These are phyloP conservation scores for Clathrospora elynae DNA, from an alignment of 2,329 filamentous ascomycete genomes.

Conservation along the genomic window DNA sequence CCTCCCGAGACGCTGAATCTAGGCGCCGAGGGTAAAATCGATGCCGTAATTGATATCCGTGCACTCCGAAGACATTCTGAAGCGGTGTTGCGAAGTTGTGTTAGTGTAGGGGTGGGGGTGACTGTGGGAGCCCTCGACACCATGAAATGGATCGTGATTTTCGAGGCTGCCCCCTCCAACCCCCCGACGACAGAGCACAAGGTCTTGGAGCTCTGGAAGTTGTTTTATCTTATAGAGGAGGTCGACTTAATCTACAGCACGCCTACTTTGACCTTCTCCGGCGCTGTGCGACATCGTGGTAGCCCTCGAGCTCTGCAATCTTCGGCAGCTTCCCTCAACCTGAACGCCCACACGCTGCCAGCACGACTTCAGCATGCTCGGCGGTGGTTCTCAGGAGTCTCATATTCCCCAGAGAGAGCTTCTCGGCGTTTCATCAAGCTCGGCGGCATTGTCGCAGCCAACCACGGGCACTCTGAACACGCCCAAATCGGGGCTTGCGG, in stretches of 20 bases:
- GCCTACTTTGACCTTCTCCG: background rate
- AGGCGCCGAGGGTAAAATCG: background rate
- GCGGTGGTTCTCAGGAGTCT: background rate
- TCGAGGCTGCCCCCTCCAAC: conserved; percentile 2
- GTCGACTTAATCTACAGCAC: background rate
- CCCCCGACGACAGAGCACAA: conserved; percentile 3
- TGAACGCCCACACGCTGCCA: background rate
- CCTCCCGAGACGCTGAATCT: background rate
- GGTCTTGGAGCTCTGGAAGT: background rate
- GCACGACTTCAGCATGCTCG: background rate
- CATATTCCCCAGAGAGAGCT: conserved; percentile 1
- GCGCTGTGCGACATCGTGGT: background rate
- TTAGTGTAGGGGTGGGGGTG: background rate
- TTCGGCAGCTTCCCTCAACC: conserved; percentile 1
- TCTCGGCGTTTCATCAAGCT: background rate
- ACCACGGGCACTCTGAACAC: background rate
- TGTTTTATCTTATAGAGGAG: conserved; percentile 1
- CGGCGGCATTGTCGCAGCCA: background rate
- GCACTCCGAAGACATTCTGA: background rate
- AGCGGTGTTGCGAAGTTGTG: conserved; percentile 1
- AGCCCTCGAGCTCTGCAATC: background rate
- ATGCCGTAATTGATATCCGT: background rate
- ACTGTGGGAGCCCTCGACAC: conserved; percentile 13
- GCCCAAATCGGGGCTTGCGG: no score
- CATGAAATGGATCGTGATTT: conserved; percentile 9